A percentile compares a stretch with the other conserved stretches of the same genome.
phyloP scores from a whole-genome alignment of 208 protist species.

The Trypanosoma cruzi region DNA sequence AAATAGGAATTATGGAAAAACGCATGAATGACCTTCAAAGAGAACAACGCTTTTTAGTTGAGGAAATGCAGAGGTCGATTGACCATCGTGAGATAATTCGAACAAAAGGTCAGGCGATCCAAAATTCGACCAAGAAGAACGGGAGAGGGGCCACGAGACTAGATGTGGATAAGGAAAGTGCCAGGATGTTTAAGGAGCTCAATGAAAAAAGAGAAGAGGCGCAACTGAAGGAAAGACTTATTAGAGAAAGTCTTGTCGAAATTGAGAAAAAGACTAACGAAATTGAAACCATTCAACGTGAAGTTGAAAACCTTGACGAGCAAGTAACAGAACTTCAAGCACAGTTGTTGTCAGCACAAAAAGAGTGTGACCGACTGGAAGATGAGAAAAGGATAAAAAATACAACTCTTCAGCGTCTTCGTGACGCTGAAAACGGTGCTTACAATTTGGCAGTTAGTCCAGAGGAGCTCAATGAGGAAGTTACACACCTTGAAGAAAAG shows the following conservation, averaged over 20 bases:
- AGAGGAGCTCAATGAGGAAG: constrained; percentile 54
- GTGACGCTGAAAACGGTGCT: constrained; percentile 79
- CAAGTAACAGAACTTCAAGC: constrained; percentile 72
- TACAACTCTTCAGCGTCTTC: constrained; percentile 77
- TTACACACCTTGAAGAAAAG: constrained; percentile 62
- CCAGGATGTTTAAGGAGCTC: constrained; percentile 88
- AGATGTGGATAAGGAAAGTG: constrained; percentile 87
- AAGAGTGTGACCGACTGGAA: constrained; percentile 68
- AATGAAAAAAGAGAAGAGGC: constrained; percentile 86
- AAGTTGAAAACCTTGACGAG: constrained; percentile 70
- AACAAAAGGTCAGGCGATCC: constrained; percentile 91
- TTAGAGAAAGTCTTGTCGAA: constrained; percentile 82
- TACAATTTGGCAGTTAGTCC: constrained; percentile 82
- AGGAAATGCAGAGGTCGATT: constrained; percentile 95
- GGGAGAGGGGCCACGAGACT: constrained; percentile 70
- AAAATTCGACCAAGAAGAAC: constrained; percentile 60
- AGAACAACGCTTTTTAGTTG: constrained; percentile 92
- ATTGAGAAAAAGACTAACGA: constrained; percentile 79
- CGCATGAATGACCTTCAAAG: constrained; percentile 90
- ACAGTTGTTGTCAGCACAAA: constrained; percentile 51
- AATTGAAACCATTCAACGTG: constrained; percentile 69
- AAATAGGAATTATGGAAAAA: constrained; percentile 96
- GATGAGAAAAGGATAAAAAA: constrained; percentile 85
- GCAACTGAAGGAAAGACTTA: constrained; percentile 70
- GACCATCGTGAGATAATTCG: constrained; percentile 93